Evolutionary conservation across 345 rosid species (phyloP).

Genomic region (Rhodamnia rubescens): DNA sequence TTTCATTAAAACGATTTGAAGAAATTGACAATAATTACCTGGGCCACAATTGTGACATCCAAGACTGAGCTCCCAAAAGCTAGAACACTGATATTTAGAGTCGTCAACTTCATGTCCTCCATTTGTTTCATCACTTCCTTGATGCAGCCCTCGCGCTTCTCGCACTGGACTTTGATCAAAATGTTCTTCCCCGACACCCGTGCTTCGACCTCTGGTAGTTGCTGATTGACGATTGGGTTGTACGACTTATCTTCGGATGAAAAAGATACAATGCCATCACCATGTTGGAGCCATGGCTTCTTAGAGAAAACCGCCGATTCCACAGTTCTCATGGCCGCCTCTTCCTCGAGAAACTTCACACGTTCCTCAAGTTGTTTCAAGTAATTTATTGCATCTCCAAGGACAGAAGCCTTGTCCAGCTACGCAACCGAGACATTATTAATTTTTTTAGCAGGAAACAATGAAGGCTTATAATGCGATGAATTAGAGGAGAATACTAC

Average conservation of each 20-base stretch:
- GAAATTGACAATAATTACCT: conserved; percentile 26
- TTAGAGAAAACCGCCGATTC: conserved; percentile 44
- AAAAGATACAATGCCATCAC: not conserved
- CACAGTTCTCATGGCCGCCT: not conserved
- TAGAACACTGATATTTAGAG: conserved; percentile 41
- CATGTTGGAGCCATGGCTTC: conserved; percentile 26
- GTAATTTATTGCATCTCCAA: conserved; percentile 65
- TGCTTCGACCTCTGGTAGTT: conserved; percentile 60
- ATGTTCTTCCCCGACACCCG: conserved; percentile 43
- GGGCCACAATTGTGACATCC: conserved; percentile 51
- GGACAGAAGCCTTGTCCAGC: not conserved
- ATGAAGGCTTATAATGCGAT: not conserved
- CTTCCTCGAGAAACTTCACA: not conserved
- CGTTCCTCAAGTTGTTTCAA: conserved; percentile 65
- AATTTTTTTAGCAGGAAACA: not conserved
- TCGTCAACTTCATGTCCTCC: conserved; percentile 35
- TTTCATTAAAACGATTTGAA: not conserved
- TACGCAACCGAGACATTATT: not conserved
- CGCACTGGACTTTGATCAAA: conserved; percentile 51
- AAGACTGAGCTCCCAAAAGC: conserved; percentile 57
- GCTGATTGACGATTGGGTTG: conserved; percentile 3
- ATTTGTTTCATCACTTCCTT: conserved; percentile 32
- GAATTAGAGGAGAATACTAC: not conserved
- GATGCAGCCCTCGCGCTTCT: conserved; percentile 33
- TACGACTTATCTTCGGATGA: not conserved